A percentile compares a stretch with the other conserved stretches of the same genome.
Conservation (phyloP, 768 basidiomycete genomes). For the Rhodocollybia butyracea region DNA sequence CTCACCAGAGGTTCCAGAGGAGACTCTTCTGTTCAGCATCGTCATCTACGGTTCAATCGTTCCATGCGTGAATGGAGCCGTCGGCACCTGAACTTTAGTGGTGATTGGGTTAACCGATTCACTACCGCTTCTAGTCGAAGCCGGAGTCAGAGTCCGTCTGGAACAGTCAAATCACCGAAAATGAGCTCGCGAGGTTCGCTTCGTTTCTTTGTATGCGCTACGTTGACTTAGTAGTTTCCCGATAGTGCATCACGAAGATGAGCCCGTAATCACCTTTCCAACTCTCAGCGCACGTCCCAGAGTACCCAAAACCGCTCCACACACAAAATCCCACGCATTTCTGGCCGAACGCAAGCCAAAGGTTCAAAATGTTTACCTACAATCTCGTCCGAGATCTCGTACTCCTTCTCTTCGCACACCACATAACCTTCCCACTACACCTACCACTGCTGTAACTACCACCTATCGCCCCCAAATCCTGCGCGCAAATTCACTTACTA, state of each 20-base stretch:
- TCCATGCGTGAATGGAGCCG: constrained; percentile 53
- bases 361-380: constrained; percentile 6
- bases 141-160: not conserved
- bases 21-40: constrained; percentile 17
- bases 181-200: not conserved
- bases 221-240: not conserved
- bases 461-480: constrained; percentile 34
- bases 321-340: constrained; percentile 2
- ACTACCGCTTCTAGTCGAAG: not conserved
- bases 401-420: constrained; percentile 27
- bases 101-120: constrained; percentile 45
- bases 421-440: constrained; percentile 13
- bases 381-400: constrained; percentile 20
- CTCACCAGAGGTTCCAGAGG: constrained; percentile 71
- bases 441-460: constrained; percentile 20
- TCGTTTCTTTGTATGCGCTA: not conserved
- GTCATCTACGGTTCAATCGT: constrained; percentile 16
- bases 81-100: constrained; percentile 53
- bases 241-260: not conserved
- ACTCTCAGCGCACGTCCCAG: not conserved
- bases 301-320: not conserved
- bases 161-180: not conserved
- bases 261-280: not conserved
- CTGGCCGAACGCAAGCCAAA: not conserved
- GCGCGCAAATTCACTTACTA: constrained; percentile 44